Conservation (phyloP, 208 protist species). For the Acanthamoeba castellanii region DNA sequence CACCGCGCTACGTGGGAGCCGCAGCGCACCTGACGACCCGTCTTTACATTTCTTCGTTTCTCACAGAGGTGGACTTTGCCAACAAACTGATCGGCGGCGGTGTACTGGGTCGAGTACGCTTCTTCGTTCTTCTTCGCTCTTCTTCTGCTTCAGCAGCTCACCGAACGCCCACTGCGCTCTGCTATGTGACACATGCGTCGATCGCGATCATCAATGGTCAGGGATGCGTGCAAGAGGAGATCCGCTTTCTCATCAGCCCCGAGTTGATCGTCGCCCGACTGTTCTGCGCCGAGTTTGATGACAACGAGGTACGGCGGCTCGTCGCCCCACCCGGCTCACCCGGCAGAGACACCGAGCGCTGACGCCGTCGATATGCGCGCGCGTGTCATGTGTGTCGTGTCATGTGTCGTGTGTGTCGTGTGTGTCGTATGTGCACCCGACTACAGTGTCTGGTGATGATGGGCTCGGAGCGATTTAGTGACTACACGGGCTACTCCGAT, state of each 20-base stretch:
- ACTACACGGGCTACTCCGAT: conserved; percentile 79
- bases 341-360: not conserved
- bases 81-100: conserved; percentile 85
- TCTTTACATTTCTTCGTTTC: too few species aligned
- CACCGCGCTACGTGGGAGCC: too few species aligned
- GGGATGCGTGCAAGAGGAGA: conserved; percentile 87
- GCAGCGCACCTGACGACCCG: too few species aligned
- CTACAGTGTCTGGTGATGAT: conserved; percentile 82
- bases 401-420: too few species aligned
- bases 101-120: conserved; percentile 76
- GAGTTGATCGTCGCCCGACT: conserved; percentile 82
- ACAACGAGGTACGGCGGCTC: not conserved
- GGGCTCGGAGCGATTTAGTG: conserved; percentile 81
- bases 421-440: too few species aligned
- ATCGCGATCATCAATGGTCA: not conserved
- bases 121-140: not conserved
- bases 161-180: too few species aligned
- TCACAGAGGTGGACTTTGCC: conserved; percentile 84
- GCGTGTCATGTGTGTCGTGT: too few species aligned
- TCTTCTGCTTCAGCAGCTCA: too few species aligned
- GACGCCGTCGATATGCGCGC: too few species aligned
- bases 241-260: conserved; percentile 83
- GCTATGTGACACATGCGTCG: too few species aligned
- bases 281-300: conserved; percentile 78
- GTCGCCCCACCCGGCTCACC: not conserved